Evolutionary conservation across 2,329 filamentous ascomycete genomes (phyloP).

Genomic region (Xylariales sp.): DNA sequence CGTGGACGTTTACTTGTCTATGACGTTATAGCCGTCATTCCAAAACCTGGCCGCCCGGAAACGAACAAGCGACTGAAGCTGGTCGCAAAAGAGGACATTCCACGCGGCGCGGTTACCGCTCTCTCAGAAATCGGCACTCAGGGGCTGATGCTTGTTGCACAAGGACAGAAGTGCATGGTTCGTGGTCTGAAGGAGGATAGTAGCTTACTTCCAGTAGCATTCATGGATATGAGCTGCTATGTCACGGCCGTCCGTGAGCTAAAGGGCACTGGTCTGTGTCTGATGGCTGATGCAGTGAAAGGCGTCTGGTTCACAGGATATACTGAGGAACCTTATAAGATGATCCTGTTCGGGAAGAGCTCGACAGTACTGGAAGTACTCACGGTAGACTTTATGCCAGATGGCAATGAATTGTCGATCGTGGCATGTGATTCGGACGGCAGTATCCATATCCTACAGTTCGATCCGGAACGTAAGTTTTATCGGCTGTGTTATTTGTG

Average conservation of each 20-base stretch:
- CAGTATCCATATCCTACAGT: slow-evolving; percentile 85
- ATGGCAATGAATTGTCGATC: slow-evolving; percentile 77
- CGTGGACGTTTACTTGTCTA: slow-evolving; percentile 85
- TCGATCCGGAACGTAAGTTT: slow-evolving; percentile 82
- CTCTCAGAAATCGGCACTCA: slow-evolving; percentile 80
- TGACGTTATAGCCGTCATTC: slow-evolving; percentile 87
- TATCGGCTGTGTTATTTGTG: too few relatives aligned
- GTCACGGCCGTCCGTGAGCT: slow-evolving; percentile 82
- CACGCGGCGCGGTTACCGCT: slow-evolving; percentile 85
- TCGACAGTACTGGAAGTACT: slow-evolving; percentile 72
- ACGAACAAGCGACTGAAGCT: slow-evolving; percentile 82
- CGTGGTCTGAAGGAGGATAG: slow-evolving; percentile 93
- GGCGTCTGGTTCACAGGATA: slow-evolving; percentile 96
- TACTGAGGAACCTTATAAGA: slow-evolving; percentile 92
- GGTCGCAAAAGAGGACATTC: slow-evolving; percentile 82
- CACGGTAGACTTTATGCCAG: slow-evolving; percentile 81
- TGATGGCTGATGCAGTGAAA: slow-evolving; percentile 87
- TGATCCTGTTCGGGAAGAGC: slow-evolving; percentile 89
- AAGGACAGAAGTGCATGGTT: slow-evolving; percentile 97
- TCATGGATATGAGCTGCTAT: slow-evolving; percentile 96
- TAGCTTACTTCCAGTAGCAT: slow-evolving; percentile 85
- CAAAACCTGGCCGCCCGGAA: slow-evolving; percentile 78
- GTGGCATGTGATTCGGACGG: slow-evolving; percentile 79
- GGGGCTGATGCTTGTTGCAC: slow-evolving; percentile 82
- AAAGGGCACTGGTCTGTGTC: slow-evolving; percentile 74